A percentile compares a stretch with the other conserved stretches of the same genome.
These are phyloP conservation scores for Globisporangium yorkense DNA, from an alignment of 352 stramenopile species.

Conservation along the genomic window DNA sequence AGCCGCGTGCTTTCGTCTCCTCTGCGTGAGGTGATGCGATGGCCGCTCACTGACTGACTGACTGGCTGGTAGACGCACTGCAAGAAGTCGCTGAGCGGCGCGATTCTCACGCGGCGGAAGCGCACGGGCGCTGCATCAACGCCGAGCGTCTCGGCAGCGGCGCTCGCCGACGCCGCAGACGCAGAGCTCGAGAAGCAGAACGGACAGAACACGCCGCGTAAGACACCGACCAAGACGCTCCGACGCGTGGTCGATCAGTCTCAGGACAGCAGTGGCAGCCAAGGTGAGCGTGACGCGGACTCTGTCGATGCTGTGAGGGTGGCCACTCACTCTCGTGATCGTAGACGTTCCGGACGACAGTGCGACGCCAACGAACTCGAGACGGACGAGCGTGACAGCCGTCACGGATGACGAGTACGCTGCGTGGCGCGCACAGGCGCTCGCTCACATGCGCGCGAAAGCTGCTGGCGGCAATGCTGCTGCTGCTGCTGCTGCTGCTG, in stretches of 20 bases:
- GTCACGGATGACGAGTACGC: slow-evolving; percentile 3
- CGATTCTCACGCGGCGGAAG: slow-evolving; percentile 30
- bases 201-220: background rate
- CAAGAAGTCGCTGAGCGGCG: slow-evolving; percentile 33
- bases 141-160: background rate
- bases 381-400: background rate
- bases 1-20: too few species aligned
- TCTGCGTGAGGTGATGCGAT: too few species aligned
- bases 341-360: background rate
- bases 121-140: slow-evolving; percentile 3
- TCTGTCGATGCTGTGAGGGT: too few species aligned
- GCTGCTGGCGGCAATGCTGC: too few species aligned
- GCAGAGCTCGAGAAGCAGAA: background rate
- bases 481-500: too few species aligned
- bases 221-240: background rate
- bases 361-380: background rate
- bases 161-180: slow-evolving; percentile 6
- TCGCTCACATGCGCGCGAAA: slow-evolving; percentile 3
- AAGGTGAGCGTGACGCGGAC: background rate
- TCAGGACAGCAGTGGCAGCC: background rate
- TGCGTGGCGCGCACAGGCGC: background rate
- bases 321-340: background rate
- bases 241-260: background rate
- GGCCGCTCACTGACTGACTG: too few species aligned
- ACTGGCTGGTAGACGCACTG: slow-evolving; percentile 23